Base-by-base conservation (phyloP, 2,329 filamentous ascomycete genomes). In the Penicillium sp. region DNA sequence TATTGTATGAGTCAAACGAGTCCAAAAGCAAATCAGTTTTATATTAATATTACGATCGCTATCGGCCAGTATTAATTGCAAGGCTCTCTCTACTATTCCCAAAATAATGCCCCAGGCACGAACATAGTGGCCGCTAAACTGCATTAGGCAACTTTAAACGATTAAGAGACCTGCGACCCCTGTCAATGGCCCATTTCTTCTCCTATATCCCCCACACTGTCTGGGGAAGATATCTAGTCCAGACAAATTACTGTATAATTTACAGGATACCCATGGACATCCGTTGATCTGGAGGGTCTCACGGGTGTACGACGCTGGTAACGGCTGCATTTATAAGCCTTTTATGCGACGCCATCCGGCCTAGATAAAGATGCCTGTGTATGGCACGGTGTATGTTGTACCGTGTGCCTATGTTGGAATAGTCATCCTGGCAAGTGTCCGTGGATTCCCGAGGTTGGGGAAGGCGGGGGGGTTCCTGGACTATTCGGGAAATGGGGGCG, bases 241-340 rank as follows among this genome's bases (percentile, higher is more conserved):
- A 5, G 16, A 4, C 49, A 44, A 37, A 14, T 51, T 22, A 37
- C 17, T 47, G 44, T 47, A 47, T 26, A 47, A 47, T 31, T 25
- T 35, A 36, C 44, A 26, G 5, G 25, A 35, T 26, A n/a, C 44
- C 19, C 31, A 26, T 11, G 19, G 22, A 26, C 31, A 26, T 33
- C 17, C 19, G 14, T 6, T 45, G 6, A 28, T 36, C 1, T 25
- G 17, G 14, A 47, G 44, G 37, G 35, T 42, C 6, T 43, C 17
- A 36, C 43, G 22, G 35, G 42, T 50, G 47, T 50, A 43, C 37
- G 26, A 41, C 25, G 1, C 37, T 45, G 47, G 48, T 50, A 50
- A 42, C 49, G 40, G 49, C 49, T 43, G 49, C 30, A 22, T 51
- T 51, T 51, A 44, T 51, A 51, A 45, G 49, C 49, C 37, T 35